These are phyloP conservation scores for Stagonosporopsis tanaceti DNA, from an alignment of 2,329 filamentous ascomycete genomes.

Conservation along the genomic window DNA sequence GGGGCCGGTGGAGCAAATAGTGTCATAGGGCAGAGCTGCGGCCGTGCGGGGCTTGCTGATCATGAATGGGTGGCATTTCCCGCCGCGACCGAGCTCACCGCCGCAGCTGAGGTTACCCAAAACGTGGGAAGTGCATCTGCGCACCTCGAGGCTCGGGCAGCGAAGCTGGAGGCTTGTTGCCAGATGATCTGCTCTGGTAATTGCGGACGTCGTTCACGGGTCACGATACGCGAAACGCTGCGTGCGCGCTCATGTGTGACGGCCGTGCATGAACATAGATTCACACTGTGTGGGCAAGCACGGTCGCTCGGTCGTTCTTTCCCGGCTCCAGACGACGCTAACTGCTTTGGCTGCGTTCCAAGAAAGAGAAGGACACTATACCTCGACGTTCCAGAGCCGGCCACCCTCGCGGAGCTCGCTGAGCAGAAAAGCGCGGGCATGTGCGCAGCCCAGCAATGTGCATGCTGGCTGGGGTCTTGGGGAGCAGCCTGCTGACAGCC, in stretches of 20 bases:
- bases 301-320: neutral
- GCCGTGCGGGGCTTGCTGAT: conserved; percentile 17
- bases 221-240: conserved; percentile 20
- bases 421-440: neutral
- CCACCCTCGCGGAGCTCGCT: neutral
- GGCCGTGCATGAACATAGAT: conserved; percentile 32
- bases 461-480: conserved; percentile 5
- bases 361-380: conserved; percentile 4
- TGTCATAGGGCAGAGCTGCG: neutral
- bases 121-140: neutral
- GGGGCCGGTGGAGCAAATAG: neutral
- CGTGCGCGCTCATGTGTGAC: conserved; percentile 27
- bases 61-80: conserved; percentile 10
- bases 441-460: neutral
- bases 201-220: conserved; percentile 10
- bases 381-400: neutral
- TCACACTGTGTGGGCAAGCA: conserved; percentile 4
- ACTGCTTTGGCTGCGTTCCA: conserved; percentile 11
- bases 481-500: conserved; percentile 7
- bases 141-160: neutral
- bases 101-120: conserved; percentile 6
- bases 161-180: neutral
- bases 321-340: conserved; percentile 16
- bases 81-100: conserved; percentile 2
- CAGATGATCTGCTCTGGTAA: neutral